phyloP scores from a whole-genome alignment of 495 filamentous ascomycete genomes.

The Neurospora sp. region DNA sequence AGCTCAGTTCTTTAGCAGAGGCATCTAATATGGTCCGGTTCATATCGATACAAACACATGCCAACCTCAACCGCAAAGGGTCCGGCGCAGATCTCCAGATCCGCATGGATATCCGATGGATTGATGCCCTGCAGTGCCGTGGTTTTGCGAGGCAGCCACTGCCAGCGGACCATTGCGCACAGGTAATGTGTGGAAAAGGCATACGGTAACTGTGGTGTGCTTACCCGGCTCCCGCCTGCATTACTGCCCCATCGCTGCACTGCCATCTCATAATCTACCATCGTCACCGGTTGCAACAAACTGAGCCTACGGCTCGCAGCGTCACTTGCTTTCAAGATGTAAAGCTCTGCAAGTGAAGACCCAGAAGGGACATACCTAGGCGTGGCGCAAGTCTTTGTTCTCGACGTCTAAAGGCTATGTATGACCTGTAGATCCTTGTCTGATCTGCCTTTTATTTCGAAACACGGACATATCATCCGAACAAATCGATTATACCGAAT shows the following conservation, averaged over 20 bases:
- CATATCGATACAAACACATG: background rate
- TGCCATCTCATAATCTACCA: background rate
- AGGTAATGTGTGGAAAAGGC: background rate
- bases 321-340: background rate
- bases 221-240: background rate
- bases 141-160: background rate
- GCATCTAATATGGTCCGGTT: background rate
- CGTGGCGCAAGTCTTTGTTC: background rate
- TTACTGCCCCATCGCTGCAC: background rate
- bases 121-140: too few relatives aligned
- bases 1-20: background rate
- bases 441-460: background rate
- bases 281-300: background rate
- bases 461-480: background rate
- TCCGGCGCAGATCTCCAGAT: background rate
- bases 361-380: background rate
- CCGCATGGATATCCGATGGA: background rate
- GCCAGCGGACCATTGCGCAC: background rate
- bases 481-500: background rate
- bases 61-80: background rate
- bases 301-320: background rate
- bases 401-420: background rate
- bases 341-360: background rate
- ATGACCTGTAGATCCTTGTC: background rate
- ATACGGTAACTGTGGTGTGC: background rate